These are phyloP conservation scores for Debaryomyces hansenii DNA, from an alignment of 805 yeast genomes.

Conservation along the genomic window DNA sequence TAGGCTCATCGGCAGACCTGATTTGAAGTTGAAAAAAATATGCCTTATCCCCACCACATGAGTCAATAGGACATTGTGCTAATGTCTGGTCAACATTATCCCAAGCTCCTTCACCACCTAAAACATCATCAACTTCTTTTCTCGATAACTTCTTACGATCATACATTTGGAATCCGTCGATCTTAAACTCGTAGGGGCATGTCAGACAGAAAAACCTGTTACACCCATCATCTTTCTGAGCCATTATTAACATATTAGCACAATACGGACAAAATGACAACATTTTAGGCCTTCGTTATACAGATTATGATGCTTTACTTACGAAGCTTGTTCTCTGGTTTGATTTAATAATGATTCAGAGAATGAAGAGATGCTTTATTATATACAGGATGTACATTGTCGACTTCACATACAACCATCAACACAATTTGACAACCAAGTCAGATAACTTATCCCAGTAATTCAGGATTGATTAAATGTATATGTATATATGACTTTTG, in stretches of 20 bases:
- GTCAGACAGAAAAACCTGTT: slow-evolving; percentile 85
- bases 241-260: slow-evolving; percentile 81
- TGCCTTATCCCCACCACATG: slow-evolving; percentile 87
- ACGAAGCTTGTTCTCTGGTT: background rate
- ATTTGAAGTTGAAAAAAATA: slow-evolving; percentile 96
- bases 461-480: background rate
- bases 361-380: background rate
- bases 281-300: slow-evolving; percentile 45
- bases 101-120: slow-evolving; percentile 98
- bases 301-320: background rate
- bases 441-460: background rate
- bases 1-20: slow-evolving; percentile 98
- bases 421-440: background rate
- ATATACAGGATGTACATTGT: background rate
- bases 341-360: background rate
- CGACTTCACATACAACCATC: background rate
- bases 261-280: slow-evolving; percentile 94
- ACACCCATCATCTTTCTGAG: slow-evolving; percentile 53
- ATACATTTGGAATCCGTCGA: slow-evolving; percentile 76
- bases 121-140: slow-evolving; percentile 92
- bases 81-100: slow-evolving; percentile 96
- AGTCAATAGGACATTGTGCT: slow-evolving; percentile 86
- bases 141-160: slow-evolving; percentile 82
- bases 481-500: background rate
- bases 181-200: slow-evolving; percentile 93